Percentiles rank a stretch among this genome's conserved stretches.
These are phyloP conservation scores for Penstemon davidsonii DNA, from an alignment of 257 asterid genomes.

Conservation along the genomic window DNA sequence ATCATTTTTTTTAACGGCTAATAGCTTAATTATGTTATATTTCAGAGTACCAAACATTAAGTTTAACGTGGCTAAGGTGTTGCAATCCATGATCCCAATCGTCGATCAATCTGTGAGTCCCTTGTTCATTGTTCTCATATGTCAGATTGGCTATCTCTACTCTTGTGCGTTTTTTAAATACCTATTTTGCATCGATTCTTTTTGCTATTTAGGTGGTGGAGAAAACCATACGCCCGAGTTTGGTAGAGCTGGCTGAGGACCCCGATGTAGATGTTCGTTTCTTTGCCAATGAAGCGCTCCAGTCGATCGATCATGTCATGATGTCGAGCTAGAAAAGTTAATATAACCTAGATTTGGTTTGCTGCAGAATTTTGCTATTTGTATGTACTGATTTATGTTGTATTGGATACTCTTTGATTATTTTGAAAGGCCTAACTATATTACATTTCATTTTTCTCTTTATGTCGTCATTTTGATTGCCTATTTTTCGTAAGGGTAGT, in stretches of 20 bases:
- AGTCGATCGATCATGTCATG: constrained; percentile 55
- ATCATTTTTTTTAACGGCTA: neutral
- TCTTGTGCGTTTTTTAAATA: neutral
- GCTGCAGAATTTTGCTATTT: too few relatives aligned
- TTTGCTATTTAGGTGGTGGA: constrained; percentile 48
- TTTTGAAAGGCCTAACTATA: too few relatives aligned
- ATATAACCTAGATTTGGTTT: neutral
- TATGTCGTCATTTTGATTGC: too few relatives aligned
- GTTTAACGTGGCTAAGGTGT: constrained; percentile 72
- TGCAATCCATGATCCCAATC: constrained; percentile 62
- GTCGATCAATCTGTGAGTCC: constrained; percentile 62
- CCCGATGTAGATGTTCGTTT: constrained; percentile 77
- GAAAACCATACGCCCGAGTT: constrained; percentile 56
- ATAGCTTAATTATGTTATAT: neutral
- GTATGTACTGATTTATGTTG: too few relatives aligned
- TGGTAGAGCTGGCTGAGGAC: constrained; percentile 65
- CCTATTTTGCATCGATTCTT: neutral
- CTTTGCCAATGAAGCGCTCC: constrained; percentile 63
- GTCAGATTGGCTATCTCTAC: neutral
- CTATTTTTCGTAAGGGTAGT: too few relatives aligned
- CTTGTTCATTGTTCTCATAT: neutral
- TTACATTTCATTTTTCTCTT: too few relatives aligned
- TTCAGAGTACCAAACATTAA: constrained; percentile 70
- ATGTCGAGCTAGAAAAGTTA: constrained; percentile 48
- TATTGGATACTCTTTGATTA: too few relatives aligned